These are phyloP conservation scores for Naganishia onofrii DNA, from an alignment of 768 basidiomycete genomes.

Conservation along the genomic window DNA sequence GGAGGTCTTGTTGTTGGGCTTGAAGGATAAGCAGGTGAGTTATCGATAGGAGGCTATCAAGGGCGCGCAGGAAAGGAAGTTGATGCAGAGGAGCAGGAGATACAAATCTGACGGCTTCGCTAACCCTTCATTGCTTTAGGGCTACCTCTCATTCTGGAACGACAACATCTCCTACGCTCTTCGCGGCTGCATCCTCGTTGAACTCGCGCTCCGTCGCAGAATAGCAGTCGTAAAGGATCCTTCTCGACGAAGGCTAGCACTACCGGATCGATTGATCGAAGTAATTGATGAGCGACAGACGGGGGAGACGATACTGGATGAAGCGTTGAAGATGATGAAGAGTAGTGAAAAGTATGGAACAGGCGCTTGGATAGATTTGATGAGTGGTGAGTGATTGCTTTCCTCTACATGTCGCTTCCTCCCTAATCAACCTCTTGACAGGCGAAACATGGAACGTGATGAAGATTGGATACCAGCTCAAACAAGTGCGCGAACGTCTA, in stretches of 20 bases:
- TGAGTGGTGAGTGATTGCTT: slow-evolving; percentile 69
- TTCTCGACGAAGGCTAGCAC: slow-evolving; percentile 66
- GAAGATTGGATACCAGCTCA: slow-evolving; percentile 98
- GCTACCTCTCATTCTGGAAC: slow-evolving; percentile 98
- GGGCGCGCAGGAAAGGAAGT: not conserved
- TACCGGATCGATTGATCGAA: slow-evolving; percentile 80
- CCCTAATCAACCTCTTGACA: slow-evolving; percentile 46
- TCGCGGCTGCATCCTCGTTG: slow-evolving; percentile 95
- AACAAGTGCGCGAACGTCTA: slow-evolving; percentile 95
- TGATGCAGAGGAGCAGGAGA: not conserved
- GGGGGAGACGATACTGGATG: slow-evolving; percentile 93
- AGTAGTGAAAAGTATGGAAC: slow-evolving; percentile 69
- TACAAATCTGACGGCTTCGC: too few relatives aligned
- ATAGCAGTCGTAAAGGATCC: slow-evolving; percentile 88
- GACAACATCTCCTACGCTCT: slow-evolving; percentile 99
- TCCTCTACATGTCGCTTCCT: not conserved
- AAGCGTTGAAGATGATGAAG: slow-evolving; percentile 95
- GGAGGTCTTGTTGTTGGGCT: slow-evolving; percentile 85
- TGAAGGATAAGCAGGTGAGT: slow-evolving; percentile 91
- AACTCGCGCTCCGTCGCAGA: slow-evolving; percentile 88
- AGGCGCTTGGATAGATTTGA: slow-evolving; percentile 89
- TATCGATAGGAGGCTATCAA: not conserved
- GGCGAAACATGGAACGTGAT: slow-evolving; percentile 99
- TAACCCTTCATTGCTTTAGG: slow-evolving; percentile 54
- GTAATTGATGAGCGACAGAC: slow-evolving; percentile 89